Evolutionary conservation across 345 rosid species (phyloP), one percentile per base, ranked within the genome.

Genomic region (Murraya koenigii): DNA sequence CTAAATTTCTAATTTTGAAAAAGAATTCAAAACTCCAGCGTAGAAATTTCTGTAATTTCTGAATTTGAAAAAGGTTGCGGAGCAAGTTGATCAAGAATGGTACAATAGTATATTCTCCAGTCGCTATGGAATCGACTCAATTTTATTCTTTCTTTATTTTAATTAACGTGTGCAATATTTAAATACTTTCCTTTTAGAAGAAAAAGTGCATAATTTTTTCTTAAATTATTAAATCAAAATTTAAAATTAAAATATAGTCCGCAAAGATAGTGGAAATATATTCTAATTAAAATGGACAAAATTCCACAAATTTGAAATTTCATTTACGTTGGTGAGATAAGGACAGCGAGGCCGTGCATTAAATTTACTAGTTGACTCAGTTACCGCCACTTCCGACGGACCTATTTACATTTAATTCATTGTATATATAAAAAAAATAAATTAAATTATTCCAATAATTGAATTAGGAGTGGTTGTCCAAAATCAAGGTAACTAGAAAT

Each of bases 31-130:
- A 32, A 66, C 3, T 58, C 60, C 66, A 60, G 8, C 9, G 8
- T 17, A 39, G 23, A 72, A 72, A 47, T 60, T n/a, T 58, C 28
- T n/a, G 15, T 41, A 66, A 25, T 33, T 55, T 23, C 7, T 1
- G 8, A 78, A 66, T 47, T 70, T 62, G 32, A n/a, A 47, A 3
- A 69, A 22, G 49, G 47, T 28, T 2, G 1, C 20, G 23, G 58
- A 60, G 60, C 72, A 75, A 75, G 62, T 70, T 78, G 71, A 30
- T 75, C 30, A 52, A 13, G 64, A 58, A 74, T 41, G 71, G 75
- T 3, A 70, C 30, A 77, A 32, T 17, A 54, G 81, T 68, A 85
- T 85, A 83, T 85, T 83, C 86, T 26, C 52, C 68, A 75, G 41
- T 77, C 81, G 28, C 49, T 9, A 64, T 23, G 38, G 22, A 60